Conservation (phyloP, 2,329 filamentous ascomycete species). For the Esteya vermicola region DNA sequence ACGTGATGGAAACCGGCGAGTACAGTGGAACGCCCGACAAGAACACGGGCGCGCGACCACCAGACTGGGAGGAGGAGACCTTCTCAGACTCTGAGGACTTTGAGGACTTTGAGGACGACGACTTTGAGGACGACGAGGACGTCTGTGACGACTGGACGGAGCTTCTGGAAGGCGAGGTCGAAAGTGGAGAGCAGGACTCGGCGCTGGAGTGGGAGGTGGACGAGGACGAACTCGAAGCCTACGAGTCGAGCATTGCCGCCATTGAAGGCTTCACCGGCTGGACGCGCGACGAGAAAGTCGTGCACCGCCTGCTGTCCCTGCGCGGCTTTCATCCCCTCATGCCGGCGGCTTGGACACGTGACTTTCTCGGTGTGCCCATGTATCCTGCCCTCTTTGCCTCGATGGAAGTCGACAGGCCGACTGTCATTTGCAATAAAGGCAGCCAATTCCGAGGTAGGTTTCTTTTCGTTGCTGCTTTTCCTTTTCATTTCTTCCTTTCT, state of each 20-base stretch:
- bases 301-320: constrained; percentile 20
- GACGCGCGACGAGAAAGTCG: constrained; percentile 17
- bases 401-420: constrained; percentile 8
- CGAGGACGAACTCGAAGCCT: constrained; percentile 8
- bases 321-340: constrained; percentile 21
- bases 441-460: constrained; percentile 16
- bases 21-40: no score
- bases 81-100: no score
- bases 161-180: constrained; percentile 4
- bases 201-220: constrained; percentile 10
- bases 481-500: not conserved
- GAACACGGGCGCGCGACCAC: no score
- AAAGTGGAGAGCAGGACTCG: constrained; percentile 5
- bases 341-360: constrained; percentile 17
- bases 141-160: constrained; percentile 2
- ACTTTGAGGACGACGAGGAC: constrained; percentile 1
- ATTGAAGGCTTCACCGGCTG: constrained; percentile 13
- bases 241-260: constrained; percentile 6
- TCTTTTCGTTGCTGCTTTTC: not conserved
- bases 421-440: constrained; percentile 14
- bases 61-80: not conserved
- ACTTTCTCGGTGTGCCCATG: constrained; percentile 19
- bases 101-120: not conserved
- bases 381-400: constrained; percentile 18
- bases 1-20: no score